Conservation (phyloP, 225 moss, liverwort and hornwort genomes). For the Sphagnum tenellum region DNA sequence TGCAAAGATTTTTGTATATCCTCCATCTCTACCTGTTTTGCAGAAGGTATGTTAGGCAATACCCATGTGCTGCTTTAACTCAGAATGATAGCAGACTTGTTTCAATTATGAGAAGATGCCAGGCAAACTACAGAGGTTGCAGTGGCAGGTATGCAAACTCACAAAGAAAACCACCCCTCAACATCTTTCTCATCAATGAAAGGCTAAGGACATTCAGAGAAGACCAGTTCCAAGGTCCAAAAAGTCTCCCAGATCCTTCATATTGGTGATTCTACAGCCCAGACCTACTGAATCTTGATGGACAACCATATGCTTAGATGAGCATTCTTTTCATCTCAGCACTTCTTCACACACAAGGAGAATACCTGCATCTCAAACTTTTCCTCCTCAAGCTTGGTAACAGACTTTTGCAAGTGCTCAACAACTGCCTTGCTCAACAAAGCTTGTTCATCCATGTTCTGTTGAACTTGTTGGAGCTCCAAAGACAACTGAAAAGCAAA, state of each 20-base stretch:
- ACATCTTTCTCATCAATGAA: neutral
- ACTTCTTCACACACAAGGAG: neutral
- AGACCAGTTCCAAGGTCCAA: neutral
- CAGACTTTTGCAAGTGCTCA: neutral
- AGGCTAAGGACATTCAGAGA: neutral
- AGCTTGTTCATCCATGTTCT: conserved; percentile 2
- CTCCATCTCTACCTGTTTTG: conserved; percentile 6
- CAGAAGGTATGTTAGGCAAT: no score
- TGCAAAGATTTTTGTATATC: conserved; percentile 20
- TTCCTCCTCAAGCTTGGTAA: conserved; percentile 4
- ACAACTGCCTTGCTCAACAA: neutral
- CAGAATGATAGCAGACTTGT: neutral
- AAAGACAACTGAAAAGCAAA: conserved; percentile 1
- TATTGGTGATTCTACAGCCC: no score
- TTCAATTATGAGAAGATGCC: neutral
- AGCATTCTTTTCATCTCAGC: no score
- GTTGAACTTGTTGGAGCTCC: neutral
- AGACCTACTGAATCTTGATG: no score
- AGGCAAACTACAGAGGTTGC: neutral
- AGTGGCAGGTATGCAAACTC: neutral
- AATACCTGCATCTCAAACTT: conserved; percentile 4
- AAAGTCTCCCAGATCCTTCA: no score
- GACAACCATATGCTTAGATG: no score
- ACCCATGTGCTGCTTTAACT: no score
- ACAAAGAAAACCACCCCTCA: neutral